Percentiles rank a stretch among this genome's conserved stretches.
These are phyloP conservation scores for Globisporangium nunn DNA, from an alignment of 352 stramenopile species.

Conservation along the genomic window DNA sequence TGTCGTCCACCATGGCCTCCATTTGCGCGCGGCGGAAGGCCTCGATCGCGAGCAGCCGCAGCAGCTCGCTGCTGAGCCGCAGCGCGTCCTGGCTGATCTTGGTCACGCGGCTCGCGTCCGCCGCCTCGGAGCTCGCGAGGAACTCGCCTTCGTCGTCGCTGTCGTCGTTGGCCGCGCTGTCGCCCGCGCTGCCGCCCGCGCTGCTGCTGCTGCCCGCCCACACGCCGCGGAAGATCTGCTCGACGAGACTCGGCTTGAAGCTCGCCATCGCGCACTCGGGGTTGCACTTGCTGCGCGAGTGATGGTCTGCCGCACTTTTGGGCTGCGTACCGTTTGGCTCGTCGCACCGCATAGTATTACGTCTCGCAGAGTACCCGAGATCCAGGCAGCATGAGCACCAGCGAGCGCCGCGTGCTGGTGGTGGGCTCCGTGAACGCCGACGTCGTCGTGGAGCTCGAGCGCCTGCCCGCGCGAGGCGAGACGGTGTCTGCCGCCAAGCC, in stretches of 20 bases:
- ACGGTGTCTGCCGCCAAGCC: slow-evolving; percentile 45
- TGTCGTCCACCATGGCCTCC: slow-evolving; percentile 85
- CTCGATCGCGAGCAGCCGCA: slow-evolving; percentile 73
- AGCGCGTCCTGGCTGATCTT: slow-evolving; percentile 75
- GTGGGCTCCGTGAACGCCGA: slow-evolving; percentile 83
- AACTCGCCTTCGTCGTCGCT: slow-evolving; percentile 38
- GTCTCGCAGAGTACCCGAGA: not conserved
- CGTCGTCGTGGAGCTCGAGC: slow-evolving; percentile 68
- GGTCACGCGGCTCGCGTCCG: slow-evolving; percentile 26
- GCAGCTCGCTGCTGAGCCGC: slow-evolving; percentile 64
- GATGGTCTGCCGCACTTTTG: too few relatives aligned
- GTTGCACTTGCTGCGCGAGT: too few relatives aligned
- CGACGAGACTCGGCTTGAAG: slow-evolving; percentile 59
- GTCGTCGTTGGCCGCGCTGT: slow-evolving; percentile 26
- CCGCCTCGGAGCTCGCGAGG: slow-evolving; percentile 17
- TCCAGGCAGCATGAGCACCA: not conserved
- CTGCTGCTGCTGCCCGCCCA: slow-evolving; percentile 30
- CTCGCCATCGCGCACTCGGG: slow-evolving; percentile 12
- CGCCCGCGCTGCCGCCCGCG: slow-evolving; percentile 1
- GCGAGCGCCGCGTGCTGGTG: slow-evolving; percentile 35
- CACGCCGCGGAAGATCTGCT: slow-evolving; percentile 64
- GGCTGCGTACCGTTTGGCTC: too few relatives aligned
- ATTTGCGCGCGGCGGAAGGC: slow-evolving; percentile 74
- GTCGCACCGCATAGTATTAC: too few relatives aligned
- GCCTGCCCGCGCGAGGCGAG: slow-evolving; percentile 59